Base-by-base conservation (phyloP, 805 yeast species). In the Lipomyces orientalis region DNA sequence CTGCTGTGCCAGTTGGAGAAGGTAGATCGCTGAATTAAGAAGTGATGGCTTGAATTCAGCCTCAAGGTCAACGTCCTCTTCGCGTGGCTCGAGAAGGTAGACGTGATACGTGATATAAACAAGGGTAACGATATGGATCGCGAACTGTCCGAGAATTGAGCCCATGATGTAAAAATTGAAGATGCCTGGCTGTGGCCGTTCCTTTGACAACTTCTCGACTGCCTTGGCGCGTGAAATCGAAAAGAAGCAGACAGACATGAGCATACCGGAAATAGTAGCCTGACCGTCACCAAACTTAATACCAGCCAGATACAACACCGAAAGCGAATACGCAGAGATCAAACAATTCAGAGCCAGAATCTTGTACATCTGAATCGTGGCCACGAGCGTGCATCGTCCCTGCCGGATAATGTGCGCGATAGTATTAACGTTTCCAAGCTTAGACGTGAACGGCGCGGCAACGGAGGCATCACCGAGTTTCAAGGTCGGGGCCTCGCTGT, bases 361-460 rank as follows among this genome's bases (percentile, higher is more conserved):
- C 83, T 95, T 95, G 86, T 95, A 95, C 99, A 95, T 95, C 82
- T 95, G 99, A 77, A 95, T 93, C 8, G 99, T 95, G 19, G 97
- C 91, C 57, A 95, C 97, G 73, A 95, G 84, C 7, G 99, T 97
- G 83, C 97, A 91, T 81, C 99, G 92, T 72, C 99, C 99, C 83
- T 95, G 98, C 81, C 99, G 93, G 73, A 95, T 87, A 72, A 95
- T 90, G 77, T 93, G 89, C 62, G 97, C 90, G 64, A 95, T 97
- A 64, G 99, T 89, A 64, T 93, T 86, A 39, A 95, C 99, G 76
- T 90, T 90, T 33, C 97, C 87, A 72, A 95, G 85, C 78, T 95
- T 95, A 31, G 98, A 93, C 22, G 99, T 95, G 79, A 95, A 92
- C 58, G 99, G 99, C 43, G 99, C 99, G 64, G 99, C 99, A 75